phyloP scores from a whole-genome alignment of 2,329 filamentous ascomycete genomes.

The Ascochyta rabiei region DNA sequence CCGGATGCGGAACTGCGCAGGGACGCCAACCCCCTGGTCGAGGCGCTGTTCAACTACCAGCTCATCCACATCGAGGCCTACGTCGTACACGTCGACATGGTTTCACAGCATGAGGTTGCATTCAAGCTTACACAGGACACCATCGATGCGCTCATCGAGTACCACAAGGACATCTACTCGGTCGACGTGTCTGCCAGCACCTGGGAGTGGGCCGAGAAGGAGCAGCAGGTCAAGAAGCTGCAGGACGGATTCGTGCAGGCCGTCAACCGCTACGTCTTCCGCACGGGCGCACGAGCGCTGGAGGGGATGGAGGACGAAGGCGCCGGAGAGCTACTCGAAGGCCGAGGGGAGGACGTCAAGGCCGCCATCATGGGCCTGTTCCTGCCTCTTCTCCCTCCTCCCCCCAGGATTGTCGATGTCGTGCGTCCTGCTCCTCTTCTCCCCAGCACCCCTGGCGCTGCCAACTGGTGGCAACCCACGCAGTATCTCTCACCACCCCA shows the following conservation, averaged over 20 bases:
- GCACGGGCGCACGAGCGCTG: slow-evolving; percentile 83
- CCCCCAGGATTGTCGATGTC: slow-evolving; percentile 86
- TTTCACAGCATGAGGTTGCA: slow-evolving; percentile 93
- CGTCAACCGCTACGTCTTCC: slow-evolving; percentile 96
- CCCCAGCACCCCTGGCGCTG: slow-evolving; percentile 76
- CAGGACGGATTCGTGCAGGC: slow-evolving; percentile 97
- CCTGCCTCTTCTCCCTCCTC: slow-evolving; percentile 82
- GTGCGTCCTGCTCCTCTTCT: slow-evolving; percentile 85
- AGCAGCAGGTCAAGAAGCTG: slow-evolving; percentile 93
- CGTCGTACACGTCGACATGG: slow-evolving; percentile 99
- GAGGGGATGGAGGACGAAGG: slow-evolving; percentile 98
- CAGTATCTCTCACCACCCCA: slow-evolving; percentile 69
- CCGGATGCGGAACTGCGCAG: slow-evolving; percentile 83
- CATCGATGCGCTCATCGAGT: slow-evolving; percentile 90
- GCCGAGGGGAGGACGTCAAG: slow-evolving; percentile 94
- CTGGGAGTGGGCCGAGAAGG: slow-evolving; percentile 96
- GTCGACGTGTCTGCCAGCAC: slow-evolving; percentile 87
- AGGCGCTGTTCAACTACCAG: slow-evolving; percentile 91
- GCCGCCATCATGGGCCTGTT: slow-evolving; percentile 81
- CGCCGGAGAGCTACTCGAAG: slow-evolving; percentile 87
- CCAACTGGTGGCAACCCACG: slow-evolving; percentile 79
- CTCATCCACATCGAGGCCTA: slow-evolving; percentile 94
- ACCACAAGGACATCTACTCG: slow-evolving; percentile 95
- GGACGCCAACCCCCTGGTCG: slow-evolving; percentile 80
- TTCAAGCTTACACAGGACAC: slow-evolving; percentile 96